These are phyloP conservation scores for Xylaria sp. DNA, from an alignment of 2,329 filamentous ascomycete genomes.

Conservation along the genomic window DNA sequence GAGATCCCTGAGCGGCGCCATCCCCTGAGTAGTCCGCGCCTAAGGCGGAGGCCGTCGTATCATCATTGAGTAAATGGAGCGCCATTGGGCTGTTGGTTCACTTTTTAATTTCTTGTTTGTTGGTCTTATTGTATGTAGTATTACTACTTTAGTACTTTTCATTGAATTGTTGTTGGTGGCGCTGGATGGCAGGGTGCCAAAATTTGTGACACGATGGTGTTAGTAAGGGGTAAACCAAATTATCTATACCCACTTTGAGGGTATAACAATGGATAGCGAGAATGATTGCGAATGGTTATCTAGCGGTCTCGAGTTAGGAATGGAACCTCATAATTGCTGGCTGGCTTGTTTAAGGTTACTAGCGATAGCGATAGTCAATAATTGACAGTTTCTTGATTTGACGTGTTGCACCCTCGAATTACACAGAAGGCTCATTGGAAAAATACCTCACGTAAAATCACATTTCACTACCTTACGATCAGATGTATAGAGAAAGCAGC, in stretches of 20 bases:
- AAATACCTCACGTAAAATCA: not conserved
- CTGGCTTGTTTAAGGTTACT: not conserved
- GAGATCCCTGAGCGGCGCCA: slow-evolving; percentile 5
- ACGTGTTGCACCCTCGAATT: too few species aligned
- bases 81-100: not conserved
- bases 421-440: not conserved
- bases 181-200: not conserved
- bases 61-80: not conserved
- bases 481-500: not conserved
- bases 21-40: slow-evolving; percentile 9
- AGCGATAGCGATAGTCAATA: not conserved
- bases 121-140: not conserved
- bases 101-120: not conserved
- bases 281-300: too few species aligned
- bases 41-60: slow-evolving; percentile 10
- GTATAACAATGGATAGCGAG: too few species aligned
- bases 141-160: not conserved
- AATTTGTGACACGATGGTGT: not conserved
- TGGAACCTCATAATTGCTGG: not conserved
- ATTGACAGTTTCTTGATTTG: not conserved
- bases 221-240: not conserved
- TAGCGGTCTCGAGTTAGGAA: not conserved
- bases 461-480: not conserved
- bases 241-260: too few species aligned
- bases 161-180: not conserved